phyloP scores from a whole-genome alignment of 1,284 basidiomycete species.

The Irpex sp. region DNA sequence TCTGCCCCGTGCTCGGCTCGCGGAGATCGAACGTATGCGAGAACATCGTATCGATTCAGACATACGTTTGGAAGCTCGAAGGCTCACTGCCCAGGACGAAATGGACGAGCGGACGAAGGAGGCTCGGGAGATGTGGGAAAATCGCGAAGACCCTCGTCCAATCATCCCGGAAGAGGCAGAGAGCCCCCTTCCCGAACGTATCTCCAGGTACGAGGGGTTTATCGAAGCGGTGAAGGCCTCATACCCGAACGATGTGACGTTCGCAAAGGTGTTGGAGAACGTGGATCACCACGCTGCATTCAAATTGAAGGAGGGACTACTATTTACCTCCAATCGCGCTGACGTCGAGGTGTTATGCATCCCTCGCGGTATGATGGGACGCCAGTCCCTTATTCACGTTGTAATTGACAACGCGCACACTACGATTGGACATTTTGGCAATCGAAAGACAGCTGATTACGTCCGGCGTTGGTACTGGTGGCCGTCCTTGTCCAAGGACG shows the following conservation, averaged over 20 bases:
- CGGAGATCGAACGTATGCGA: neutral
- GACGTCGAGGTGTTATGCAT: too few species aligned
- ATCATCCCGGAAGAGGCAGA: neutral
- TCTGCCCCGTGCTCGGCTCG: neutral
- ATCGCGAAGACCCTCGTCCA: neutral
- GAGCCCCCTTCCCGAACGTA: neutral
- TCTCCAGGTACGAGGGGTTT: neutral
- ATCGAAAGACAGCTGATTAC: too few species aligned
- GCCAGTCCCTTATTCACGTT: too few species aligned
- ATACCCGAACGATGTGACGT: neutral
- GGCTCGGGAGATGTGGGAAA: neutral
- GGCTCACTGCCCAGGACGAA: neutral
- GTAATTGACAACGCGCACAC: too few species aligned
- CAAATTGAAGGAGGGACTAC: too few species aligned
- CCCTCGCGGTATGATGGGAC: too few species aligned
- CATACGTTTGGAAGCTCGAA: neutral
- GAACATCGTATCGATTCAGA: too few species aligned
- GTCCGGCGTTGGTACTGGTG: too few species aligned
- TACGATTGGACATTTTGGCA: too few species aligned
- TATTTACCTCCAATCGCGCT: too few species aligned
- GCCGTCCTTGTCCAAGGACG: too few species aligned
- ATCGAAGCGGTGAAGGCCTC: neutral
- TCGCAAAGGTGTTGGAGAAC: neutral
- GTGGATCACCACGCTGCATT: neutral
- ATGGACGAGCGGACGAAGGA: neutral